Base-by-base conservation (phyloP, 176 grass and related monocot genomes). In the Bonia amplexicaulis region DNA sequence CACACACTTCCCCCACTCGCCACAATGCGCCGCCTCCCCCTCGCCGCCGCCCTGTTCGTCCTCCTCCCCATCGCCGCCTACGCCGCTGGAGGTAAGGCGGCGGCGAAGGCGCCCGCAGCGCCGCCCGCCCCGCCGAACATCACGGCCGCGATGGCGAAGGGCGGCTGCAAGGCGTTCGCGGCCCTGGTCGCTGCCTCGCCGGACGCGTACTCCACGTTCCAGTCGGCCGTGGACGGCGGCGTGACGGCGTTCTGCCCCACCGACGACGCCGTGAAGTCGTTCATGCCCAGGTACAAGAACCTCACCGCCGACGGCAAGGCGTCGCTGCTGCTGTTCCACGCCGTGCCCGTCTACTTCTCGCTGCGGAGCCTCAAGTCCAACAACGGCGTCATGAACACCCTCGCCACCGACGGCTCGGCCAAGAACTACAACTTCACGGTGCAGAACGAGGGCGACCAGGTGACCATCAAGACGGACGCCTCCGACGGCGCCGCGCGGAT, bases 371-470 rank as follows among this genome's bases (percentile, higher is more conserved):
- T 97, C 74, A 93, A 97, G 70, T 90, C 94, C 59, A 93, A 69
- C 91, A 97, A 97, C 42, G 94, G 94, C 19, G 87, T 91, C 79
- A 90, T 93, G 87, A 97, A 94, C 87, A 97, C 91, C 29, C 91
- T 94, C 20, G 94, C 94, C 84, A 97, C 94, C 29, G 94, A 97
- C 66, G 94, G 94, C 55, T 65, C 86, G 12, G 48, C 90, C 47
- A 87, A 73, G 73, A 92, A 92, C 86, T 97, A 85, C 88, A 97
- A 94, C 83, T 84, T 92, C 88, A 97, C 95, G 26, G 86, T 97
- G 48, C 92, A 94, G 92, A 92, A 97, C 65, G 65, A 81, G 44
- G 95, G 90, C 14, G 92, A 94, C 59, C 75, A 85, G 83, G 93
- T 97, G 48, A 91, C 88, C 40, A 80, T 94, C 14, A 52, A 87